Base-by-base conservation (phyloP, 768 basidiomycete genomes). In the Antrodiella citrinella region DNA sequence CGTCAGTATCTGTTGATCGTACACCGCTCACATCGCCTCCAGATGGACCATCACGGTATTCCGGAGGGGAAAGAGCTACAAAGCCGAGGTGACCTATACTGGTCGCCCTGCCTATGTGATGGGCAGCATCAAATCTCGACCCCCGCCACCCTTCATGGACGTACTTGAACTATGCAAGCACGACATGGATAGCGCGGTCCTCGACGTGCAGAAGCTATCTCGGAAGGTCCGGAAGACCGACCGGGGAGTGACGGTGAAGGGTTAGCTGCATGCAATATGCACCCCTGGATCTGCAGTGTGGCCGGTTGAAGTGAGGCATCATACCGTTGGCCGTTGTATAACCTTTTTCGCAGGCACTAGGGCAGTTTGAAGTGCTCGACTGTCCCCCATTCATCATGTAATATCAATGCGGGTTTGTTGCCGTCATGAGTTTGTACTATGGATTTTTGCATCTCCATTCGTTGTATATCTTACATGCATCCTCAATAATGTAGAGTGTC, bases 1-100 rank as follows among this genome's bases (percentile, higher is more conserved):
- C 12, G n/a, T 40, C 47, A 19, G 26, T 51, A 22, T 47, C 39
- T 21, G 46, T 35, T 49, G 40, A 3, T 35, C n/a, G 11, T 21
- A 7, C 4, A 18, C 20, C 44, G 3, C 10, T 48, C 59, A 54
- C 22, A 47, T 43, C n/a, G 26, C 43, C 21, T 45, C 18, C 57
- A 87, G 86, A 53, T 89, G 86, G 86, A 69, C 69, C 26, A 59
- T 85, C 47, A 86, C 83, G 4, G 64, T 83, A 20, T 72, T 81
- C 57, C 82, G 85, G 50, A 77, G 72, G 57, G 81, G 75, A 47
- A 80, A 78, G 57, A 68, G 67, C 25, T 72, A 83, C 65, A 77
- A 88, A 23, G 70, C 86, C 30, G 79, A 86, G 60, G 77, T 90
- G 18, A 74, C 76, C 52, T 90, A 91, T 65, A 73, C 63, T 50